Base-by-base conservation (phyloP, 2,329 filamentous ascomycete species). In the Penicillium sp. region DNA sequence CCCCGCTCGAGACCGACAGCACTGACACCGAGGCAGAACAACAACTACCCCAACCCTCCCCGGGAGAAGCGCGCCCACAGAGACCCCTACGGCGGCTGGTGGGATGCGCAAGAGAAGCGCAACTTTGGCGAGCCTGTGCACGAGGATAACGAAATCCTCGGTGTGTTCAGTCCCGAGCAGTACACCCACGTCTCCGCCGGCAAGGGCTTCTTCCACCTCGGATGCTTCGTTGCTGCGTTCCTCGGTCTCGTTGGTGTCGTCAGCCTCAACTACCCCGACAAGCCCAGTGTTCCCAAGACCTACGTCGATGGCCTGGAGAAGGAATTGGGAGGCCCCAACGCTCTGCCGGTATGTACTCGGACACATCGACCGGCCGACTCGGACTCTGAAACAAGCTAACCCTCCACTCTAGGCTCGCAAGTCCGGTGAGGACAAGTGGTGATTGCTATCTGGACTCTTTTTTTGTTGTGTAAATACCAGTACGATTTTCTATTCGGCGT, bases 41-140 rank as follows among this genome's bases (percentile, higher is more conserved):
- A 72, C 58, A 73, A 72, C 62, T 80, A 79, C 61, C 71, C 74
- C 57, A 80, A 80, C 61, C 77, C 77, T 60, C 77, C 77, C 42
- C 67, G 82, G 50, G 79, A 93, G 76, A 97, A 96, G 82, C 89
- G 93, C 65, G 88, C 92, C 75, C 89, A 91, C 79, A 90, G 94
- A 72, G 94, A 97, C 75, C 94, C 95, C 34, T 85, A 97, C 73
- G 93, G 77, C 71, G 87, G 90, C 71, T 99, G 92, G 91, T 97
- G 92, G 90, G 93, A 99, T 77, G 89, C 92, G 75, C 94, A 99
- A 79, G 94, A 97, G 76, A 88, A 92, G 72, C 86, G 94, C 69
- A 97, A 99, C 82, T 97, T 90, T 73, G 92, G 92, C 75, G 95
- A 99, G 77, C 90, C 93, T 11, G 86, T 96, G 48, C 93, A 99